Evolutionary conservation across 306 rosid genomes (phyloP).

Genomic region (Cicer judaicum): DNA sequence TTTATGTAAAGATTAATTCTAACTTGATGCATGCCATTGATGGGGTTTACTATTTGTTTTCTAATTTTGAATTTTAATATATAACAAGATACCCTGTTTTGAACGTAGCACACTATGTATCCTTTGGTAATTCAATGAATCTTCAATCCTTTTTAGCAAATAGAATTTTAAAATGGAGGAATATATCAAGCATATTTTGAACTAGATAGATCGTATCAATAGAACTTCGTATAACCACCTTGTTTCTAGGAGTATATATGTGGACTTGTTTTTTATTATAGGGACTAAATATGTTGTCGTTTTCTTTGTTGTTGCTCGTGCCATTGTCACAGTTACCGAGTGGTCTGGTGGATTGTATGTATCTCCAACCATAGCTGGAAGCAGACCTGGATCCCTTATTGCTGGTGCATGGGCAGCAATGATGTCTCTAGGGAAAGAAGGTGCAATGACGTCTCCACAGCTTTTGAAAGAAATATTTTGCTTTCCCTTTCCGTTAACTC

Average conservation of each 20-base stretch:
- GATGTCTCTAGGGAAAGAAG: conserved; percentile 91
- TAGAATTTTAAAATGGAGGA: not conserved
- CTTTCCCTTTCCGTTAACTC: conserved; percentile 26
- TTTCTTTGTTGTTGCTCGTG: conserved; percentile 25
- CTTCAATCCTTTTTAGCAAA: not conserved
- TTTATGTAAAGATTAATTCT: conserved; percentile 7
- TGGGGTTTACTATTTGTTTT: not conserved
- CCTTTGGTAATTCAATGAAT: not conserved
- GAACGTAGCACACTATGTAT: not conserved
- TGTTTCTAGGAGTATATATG: not conserved
- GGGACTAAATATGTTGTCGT: conserved; percentile 40
- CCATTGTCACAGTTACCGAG: conserved; percentile 75
- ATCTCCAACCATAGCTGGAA: conserved; percentile 96
- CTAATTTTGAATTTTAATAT: not conserved
- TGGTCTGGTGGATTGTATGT: conserved; percentile 98
- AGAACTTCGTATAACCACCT: not conserved
- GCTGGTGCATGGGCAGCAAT: conserved; percentile 99
- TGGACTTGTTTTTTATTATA: conserved; percentile 24
- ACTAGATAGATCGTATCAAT: not conserved
- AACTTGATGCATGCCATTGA: not conserved
- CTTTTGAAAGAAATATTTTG: conserved; percentile 27
- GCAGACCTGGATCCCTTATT: conserved; percentile 92
- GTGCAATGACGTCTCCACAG: conserved; percentile 42
- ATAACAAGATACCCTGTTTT: not conserved
- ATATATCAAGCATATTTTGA: conserved; percentile 2